phyloP scores from a whole-genome alignment of 2,329 filamentous ascomycete genomes.

The Sclerotinia subarctica region DNA sequence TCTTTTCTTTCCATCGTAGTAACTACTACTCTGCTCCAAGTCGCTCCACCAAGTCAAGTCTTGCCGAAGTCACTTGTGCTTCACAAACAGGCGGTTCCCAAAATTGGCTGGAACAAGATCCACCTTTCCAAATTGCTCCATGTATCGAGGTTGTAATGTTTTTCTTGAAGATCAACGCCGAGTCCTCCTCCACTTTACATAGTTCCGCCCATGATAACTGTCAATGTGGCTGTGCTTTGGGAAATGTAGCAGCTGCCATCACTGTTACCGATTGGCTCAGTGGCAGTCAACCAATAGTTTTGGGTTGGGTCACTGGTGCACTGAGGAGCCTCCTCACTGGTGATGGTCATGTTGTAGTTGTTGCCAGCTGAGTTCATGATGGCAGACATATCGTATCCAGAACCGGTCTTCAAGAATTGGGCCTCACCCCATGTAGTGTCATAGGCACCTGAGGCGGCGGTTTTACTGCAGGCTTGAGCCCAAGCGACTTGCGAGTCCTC shows the following conservation, averaged over 20 bases:
- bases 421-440: slow-evolving; percentile 35
- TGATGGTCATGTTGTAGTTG: slow-evolving; percentile 37
- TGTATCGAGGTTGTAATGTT: slow-evolving; percentile 26
- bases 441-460: slow-evolving; percentile 29
- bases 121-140: slow-evolving; percentile 28
- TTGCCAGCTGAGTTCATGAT: slow-evolving; percentile 36
- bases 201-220: slow-evolving; percentile 33
- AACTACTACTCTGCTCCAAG: slow-evolving; percentile 1
- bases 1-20: slow-evolving; percentile 2
- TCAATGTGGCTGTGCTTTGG: slow-evolving; percentile 29
- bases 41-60: background rate
- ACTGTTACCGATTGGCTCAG: slow-evolving; percentile 31
- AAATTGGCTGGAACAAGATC: background rate
- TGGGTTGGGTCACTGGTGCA: slow-evolving; percentile 33
- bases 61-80: slow-evolving; percentile 15
- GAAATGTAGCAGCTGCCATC: slow-evolving; percentile 36
- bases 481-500: slow-evolving; percentile 34
- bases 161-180: background rate
- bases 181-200: slow-evolving; percentile 14
- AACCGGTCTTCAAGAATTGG: slow-evolving; percentile 31
- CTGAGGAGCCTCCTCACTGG: slow-evolving; percentile 26
- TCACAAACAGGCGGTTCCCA: background rate
- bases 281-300: slow-evolving; percentile 36
- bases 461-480: slow-evolving; percentile 24
- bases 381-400: slow-evolving; percentile 37